Evolutionary conservation across 352 stramenopile genomes (phyloP).

Genomic region (Pythium utonaiense): DNA sequence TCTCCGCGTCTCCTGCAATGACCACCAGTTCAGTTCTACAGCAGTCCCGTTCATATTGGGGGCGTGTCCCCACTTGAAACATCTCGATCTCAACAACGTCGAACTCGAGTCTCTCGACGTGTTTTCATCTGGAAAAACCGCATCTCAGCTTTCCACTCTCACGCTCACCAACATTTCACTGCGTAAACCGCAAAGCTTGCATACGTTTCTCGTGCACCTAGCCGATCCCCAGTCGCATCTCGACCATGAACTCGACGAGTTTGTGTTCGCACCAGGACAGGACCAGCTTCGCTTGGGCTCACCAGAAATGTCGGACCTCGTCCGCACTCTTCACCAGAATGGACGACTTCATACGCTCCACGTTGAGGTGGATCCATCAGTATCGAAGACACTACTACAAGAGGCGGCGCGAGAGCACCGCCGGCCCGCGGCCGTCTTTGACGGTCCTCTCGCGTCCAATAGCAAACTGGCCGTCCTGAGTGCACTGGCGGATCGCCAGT

Average conservation of each 20-base stretch:
- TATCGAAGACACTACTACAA: background rate
- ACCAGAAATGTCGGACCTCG: background rate
- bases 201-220: slow-evolving; percentile 1
- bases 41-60: slow-evolving; percentile 4
- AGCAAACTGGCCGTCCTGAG: slow-evolving; percentile 14
- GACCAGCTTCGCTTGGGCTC: background rate
- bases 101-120: slow-evolving; percentile 9
- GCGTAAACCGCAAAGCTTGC: background rate
- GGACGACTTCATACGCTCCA: slow-evolving; percentile 8
- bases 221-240: slow-evolving; percentile 1
- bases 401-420: background rate
- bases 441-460: background rate
- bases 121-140: background rate
- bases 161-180: slow-evolving; percentile 9
- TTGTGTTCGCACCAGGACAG: slow-evolving; percentile 1
- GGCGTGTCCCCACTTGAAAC: slow-evolving; percentile 8
- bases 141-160: slow-evolving; percentile 1
- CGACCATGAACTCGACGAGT: slow-evolving; percentile 5
- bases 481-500: background rate
- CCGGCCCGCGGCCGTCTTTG: background rate
- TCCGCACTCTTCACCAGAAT: background rate
- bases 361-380: slow-evolving; percentile 9
- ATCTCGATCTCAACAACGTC: slow-evolving; percentile 17
- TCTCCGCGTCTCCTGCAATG: background rate
- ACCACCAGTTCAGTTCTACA: background rate